A percentile compares a stretch with the other conserved stretches of the same genome.
Evolutionary conservation across 139 green algal species (phyloP).

Genomic region (Auxenochlorella pyrenoidosa): DNA sequence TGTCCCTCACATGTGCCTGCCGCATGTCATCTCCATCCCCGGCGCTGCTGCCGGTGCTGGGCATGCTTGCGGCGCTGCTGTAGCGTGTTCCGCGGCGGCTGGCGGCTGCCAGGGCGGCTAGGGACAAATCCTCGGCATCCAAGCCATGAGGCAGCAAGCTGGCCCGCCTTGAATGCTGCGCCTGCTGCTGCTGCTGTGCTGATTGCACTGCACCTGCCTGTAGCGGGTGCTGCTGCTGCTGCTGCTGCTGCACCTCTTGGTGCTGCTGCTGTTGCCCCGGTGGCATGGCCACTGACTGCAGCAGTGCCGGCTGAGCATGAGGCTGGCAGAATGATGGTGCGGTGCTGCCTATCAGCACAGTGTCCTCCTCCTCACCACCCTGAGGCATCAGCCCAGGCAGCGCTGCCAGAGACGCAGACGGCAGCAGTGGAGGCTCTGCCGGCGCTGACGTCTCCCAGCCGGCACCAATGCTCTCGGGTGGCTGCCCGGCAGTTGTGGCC

Average conservation of each 20-base stretch:
- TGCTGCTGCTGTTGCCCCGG: background rate
- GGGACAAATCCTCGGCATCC: background rate
- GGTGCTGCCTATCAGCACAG: slow-evolving; percentile 15
- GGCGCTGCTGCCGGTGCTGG: background rate
- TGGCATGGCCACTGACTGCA: background rate
- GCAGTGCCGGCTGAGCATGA: background rate
- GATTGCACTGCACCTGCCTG: background rate
- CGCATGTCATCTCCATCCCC: background rate
- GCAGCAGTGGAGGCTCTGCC: background rate
- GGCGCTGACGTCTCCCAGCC: background rate
- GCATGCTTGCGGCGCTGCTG: background rate
- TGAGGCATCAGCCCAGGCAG: background rate
- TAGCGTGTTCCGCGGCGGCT: background rate
- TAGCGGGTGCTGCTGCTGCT: background rate
- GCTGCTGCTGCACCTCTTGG: background rate
- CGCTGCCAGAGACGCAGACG: background rate
- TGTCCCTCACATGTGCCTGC: too few relatives aligned
- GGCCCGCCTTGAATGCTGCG: background rate
- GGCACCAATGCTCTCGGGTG: background rate
- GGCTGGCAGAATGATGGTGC: slow-evolving; percentile 2
- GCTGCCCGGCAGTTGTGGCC: background rate
- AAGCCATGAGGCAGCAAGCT: background rate
- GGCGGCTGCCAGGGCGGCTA: background rate
- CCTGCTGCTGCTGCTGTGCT: background rate
- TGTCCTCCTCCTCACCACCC: slow-evolving; percentile 2